phyloP scores from a whole-genome alignment of 1,284 basidiomycete genomes.

The Apiotrichum brassicae region DNA sequence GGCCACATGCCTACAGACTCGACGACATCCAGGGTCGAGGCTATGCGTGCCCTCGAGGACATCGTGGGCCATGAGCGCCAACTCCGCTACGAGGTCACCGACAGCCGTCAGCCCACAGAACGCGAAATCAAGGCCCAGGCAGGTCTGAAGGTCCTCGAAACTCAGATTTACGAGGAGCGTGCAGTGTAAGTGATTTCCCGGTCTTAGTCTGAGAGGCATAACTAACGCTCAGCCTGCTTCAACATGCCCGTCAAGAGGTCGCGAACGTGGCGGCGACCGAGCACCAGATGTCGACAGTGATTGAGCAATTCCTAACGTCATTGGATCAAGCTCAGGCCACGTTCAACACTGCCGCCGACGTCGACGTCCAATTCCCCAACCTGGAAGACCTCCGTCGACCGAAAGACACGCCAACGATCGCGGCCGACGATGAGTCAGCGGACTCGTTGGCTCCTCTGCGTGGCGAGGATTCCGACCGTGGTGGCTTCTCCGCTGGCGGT shows the following conservation, averaged over 20 bases:
- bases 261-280: not conserved
- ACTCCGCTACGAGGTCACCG: not conserved
- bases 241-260: not conserved
- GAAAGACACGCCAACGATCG: not conserved
- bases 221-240: constrained; percentile 5
- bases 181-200: constrained; percentile 1
- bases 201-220: too few species aligned
- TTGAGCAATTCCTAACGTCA: constrained; percentile 28
- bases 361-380: constrained; percentile 24
- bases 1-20: not conserved
- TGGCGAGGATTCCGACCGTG: constrained; percentile 1
- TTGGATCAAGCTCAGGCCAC: constrained; percentile 27
- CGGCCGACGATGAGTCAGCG: not conserved
- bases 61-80: constrained; percentile 4
- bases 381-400: constrained; percentile 11
- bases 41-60: not conserved
- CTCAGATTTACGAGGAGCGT: constrained; percentile 11
- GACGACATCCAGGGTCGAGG: not conserved
- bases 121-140: constrained; percentile 7
- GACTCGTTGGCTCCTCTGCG: constrained; percentile 7
- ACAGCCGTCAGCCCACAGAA: not conserved
- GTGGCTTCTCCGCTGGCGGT: not conserved
- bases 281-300: constrained; percentile 19
- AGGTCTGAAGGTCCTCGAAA: constrained; percentile 6
- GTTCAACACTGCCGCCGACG: constrained; percentile 23